A percentile compares a stretch with the other conserved stretches of the same genome.
phyloP scores from a whole-genome alignment of 1,284 basidiomycete species.

The Marasmius oreades region DNA sequence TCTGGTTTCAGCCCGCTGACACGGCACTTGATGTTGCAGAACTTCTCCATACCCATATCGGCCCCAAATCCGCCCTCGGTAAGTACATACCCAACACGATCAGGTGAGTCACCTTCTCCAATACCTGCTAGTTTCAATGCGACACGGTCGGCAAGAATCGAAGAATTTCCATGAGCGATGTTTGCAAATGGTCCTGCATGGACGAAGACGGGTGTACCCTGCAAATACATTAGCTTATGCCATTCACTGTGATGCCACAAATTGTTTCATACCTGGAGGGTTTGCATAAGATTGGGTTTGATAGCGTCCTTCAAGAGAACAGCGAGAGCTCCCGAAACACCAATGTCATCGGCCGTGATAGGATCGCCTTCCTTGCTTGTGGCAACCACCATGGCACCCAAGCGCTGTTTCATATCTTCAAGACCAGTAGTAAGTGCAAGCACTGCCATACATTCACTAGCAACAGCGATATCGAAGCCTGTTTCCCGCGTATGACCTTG shows the following conservation, averaged over 20 bases:
- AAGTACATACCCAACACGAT: conserved; percentile 90
- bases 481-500: conserved; percentile 87
- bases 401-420: conserved; percentile 87
- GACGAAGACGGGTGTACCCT: conserved; percentile 98
- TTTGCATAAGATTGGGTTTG: conserved; percentile 99
- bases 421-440: conserved; percentile 88
- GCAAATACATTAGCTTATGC: conserved; percentile 5
- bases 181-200: conserved; percentile 99
- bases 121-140: conserved; percentile 96
- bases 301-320: conserved; percentile 99
- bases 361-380: conserved; percentile 89
- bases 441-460: conserved; percentile 98
- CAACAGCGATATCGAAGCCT: conserved; percentile 96
- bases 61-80: conserved; percentile 99
- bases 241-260: not conserved
- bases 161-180: conserved; percentile 99
- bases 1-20: conserved; percentile 91
- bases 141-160: conserved; percentile 94
- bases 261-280: conserved; percentile 62
- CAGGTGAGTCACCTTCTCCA: conserved; percentile 85
- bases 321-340: conserved; percentile 92
- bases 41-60: conserved; percentile 99
- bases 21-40: conserved; percentile 99
- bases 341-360: conserved; percentile 96
- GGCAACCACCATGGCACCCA: conserved; percentile 97